Percentiles rank a stretch among this genome's conserved stretches.
phyloP scores from a whole-genome alignment of 139 green algal species.

The Pleodorina starrii region DNA sequence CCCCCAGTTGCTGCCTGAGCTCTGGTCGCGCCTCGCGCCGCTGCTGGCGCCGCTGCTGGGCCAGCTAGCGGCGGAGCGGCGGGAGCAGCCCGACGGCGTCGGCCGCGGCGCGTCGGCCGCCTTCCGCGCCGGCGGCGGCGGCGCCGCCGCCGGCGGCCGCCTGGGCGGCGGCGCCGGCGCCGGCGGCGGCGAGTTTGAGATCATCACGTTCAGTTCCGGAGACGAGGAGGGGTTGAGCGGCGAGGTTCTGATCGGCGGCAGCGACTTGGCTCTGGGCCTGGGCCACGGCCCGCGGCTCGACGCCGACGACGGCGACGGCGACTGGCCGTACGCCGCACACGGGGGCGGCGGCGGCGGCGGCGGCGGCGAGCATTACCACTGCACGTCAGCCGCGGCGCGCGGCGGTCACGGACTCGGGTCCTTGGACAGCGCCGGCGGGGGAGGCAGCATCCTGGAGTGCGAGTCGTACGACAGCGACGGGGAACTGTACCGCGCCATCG shows the following conservation, averaged over 20 bases:
- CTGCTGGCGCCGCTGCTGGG: slow-evolving; percentile 26
- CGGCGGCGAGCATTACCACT: background rate
- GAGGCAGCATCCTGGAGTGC: background rate
- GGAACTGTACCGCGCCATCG: background rate
- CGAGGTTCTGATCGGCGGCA: background rate
- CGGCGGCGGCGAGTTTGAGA: slow-evolving; percentile 19
- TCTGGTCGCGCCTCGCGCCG: slow-evolving; percentile 25
- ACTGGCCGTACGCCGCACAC: background rate
- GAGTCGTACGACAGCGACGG: slow-evolving; percentile 40
- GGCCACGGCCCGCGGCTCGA: background rate
- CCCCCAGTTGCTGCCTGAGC: slow-evolving; percentile 35
- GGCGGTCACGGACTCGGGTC: background rate
- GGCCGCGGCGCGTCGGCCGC: background rate
- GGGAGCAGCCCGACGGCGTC: background rate
- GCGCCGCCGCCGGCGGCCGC: background rate
- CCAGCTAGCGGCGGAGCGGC: background rate
- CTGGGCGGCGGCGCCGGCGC: background rate
- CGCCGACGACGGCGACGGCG: background rate
- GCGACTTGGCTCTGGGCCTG: background rate
- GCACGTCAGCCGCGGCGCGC: background rate
- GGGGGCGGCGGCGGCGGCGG: background rate
- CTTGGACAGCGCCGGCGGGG: background rate
- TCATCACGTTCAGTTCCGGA: slow-evolving; percentile 6
- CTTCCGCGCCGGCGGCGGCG: background rate
- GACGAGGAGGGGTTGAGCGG: background rate